Conservation (phyloP, 495 filamentous ascomycete species). For the Alectoria sarmentosa region DNA sequence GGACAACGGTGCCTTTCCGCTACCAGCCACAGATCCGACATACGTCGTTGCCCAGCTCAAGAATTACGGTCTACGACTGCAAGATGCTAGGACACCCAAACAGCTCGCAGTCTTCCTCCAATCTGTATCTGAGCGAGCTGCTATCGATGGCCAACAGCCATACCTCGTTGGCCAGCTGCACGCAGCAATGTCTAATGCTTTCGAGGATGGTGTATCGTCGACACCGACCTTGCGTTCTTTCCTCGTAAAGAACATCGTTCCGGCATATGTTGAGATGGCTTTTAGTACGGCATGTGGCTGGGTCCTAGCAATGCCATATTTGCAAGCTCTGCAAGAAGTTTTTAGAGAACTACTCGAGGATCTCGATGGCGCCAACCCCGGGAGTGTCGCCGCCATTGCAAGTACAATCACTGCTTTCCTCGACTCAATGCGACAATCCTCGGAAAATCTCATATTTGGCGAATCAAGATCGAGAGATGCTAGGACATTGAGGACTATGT, state of each 20-base stretch:
- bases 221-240: conserved; percentile 50
- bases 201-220: conserved; percentile 38
- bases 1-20: conserved; percentile 55
- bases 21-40: conserved; percentile 56
- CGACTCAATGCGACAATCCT: conserved; percentile 34
- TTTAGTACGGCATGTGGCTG: conserved; percentile 47
- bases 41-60: conserved; percentile 63
- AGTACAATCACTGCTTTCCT: conserved; percentile 42
- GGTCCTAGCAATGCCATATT: conserved; percentile 51
- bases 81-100: conserved; percentile 44
- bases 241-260: conserved; percentile 53
- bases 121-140: conserved; percentile 55
- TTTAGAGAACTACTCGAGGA: conserved; percentile 43
- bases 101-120: conserved; percentile 57
- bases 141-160: conserved; percentile 50
- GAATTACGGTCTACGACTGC: conserved; percentile 55
- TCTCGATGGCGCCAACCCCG: conserved; percentile 40
- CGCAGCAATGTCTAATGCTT: conserved; percentile 45
- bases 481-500: conserved; percentile 34
- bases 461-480: conserved; percentile 34
- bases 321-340: conserved; percentile 41
- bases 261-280: conserved; percentile 52
- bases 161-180: conserved; percentile 54
- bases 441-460: conserved; percentile 31
- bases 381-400: conserved; percentile 39